Evolutionary conservation across 1,284 basidiomycete species (phyloP).

Genomic region (Tilletia setariae): DNA sequence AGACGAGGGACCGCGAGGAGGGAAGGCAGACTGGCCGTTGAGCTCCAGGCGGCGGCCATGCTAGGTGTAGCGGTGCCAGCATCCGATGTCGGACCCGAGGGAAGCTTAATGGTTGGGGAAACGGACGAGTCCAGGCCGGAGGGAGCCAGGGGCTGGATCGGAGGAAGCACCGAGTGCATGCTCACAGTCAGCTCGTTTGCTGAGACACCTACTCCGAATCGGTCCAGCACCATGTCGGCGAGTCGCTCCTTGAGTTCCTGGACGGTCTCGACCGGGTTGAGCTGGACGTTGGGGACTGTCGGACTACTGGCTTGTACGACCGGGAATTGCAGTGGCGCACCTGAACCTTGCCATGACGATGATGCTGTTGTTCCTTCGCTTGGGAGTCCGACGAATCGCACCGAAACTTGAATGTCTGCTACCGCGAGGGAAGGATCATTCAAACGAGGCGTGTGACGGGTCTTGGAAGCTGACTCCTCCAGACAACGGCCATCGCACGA

Average conservation of each 20-base stretch:
- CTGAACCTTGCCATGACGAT: not conserved
- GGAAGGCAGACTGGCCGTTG: constrained; percentile 7
- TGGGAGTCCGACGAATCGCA: constrained; percentile 3
- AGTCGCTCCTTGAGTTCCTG: constrained; percentile 3
- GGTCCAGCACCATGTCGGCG: constrained; percentile 8
- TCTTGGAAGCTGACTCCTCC: not conserved
- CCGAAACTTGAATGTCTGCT: not conserved
- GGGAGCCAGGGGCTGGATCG: not conserved
- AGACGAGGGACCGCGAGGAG: not conserved
- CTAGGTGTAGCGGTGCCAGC: constrained; percentile 5
- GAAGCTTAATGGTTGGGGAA: not conserved
- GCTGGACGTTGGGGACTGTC: not conserved
- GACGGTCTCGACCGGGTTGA: not conserved
- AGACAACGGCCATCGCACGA: not conserved
- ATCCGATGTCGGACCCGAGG: not conserved
- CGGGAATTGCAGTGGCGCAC: not conserved
- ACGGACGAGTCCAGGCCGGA: not conserved
- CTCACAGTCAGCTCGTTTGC: constrained; percentile 2
- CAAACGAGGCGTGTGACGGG: constrained; percentile 3
- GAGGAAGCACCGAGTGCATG: constrained; percentile 2
- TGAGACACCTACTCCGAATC: constrained; percentile 1
- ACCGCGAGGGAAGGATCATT: not conserved
- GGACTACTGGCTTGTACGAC: not conserved
- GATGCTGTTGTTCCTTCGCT: not conserved
- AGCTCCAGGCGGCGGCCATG: constrained; percentile 10